Evolutionary conservation across 176 grass and related monocot genomes (phyloP).

Genomic region (Elymus sibiricus): DNA sequence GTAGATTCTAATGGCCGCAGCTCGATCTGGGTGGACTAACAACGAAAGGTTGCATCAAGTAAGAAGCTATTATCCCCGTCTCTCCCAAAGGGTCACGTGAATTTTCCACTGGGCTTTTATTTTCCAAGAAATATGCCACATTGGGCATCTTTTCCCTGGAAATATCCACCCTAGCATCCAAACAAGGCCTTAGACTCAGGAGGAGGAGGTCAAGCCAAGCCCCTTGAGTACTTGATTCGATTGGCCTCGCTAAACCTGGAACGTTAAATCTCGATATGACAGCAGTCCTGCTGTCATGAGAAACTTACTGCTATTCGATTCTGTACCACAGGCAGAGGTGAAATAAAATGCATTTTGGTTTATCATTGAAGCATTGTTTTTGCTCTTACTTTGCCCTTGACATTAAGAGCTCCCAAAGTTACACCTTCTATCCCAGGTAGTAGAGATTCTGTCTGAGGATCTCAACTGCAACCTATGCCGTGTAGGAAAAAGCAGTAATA

Average conservation of each 20-base stretch:
- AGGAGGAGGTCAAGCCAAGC: background rate
- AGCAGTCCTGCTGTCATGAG: background rate
- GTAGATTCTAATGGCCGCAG: no score
- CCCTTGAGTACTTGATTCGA: background rate
- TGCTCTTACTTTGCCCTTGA: background rate
- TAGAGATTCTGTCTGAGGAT: background rate
- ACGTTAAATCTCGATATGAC: background rate
- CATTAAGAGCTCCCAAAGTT: background rate
- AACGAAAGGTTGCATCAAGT: no score
- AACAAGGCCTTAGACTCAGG: background rate
- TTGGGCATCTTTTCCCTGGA: no score
- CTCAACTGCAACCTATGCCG: background rate
- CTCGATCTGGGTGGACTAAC: no score
- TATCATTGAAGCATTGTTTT: background rate
- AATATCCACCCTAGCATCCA: no score
- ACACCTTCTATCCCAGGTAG: background rate
- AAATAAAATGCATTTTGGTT: background rate
- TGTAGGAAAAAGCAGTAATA: background rate
- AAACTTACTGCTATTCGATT: background rate
- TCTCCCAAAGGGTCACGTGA: no score
- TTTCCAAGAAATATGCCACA: no score
- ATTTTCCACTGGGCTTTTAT: no score
- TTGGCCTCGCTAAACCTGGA: background rate
- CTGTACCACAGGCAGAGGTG: background rate
- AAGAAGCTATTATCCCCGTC: no score